Evolutionary conservation across 2,329 filamentous ascomycete species (phyloP).

Genomic region (Pezizomycotina sp.): DNA sequence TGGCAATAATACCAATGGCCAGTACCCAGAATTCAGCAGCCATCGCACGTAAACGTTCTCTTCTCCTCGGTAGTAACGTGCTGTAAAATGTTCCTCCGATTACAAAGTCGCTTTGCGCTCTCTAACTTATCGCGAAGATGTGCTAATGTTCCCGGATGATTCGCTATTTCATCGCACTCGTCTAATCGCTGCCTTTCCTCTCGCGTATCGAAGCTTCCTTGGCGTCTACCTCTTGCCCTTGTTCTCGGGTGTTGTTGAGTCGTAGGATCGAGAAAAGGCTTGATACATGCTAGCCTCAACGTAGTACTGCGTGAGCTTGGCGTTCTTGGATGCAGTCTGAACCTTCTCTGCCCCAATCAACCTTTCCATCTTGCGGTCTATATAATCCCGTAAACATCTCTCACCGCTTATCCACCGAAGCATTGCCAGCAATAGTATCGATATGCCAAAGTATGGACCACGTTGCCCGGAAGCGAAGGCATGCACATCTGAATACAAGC

Average conservation of each 20-base stretch:
- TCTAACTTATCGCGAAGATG: slow-evolving; percentile 34
- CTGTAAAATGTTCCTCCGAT: slow-evolving; percentile 34
- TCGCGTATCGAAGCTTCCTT: slow-evolving; percentile 2
- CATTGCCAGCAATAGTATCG: slow-evolving; percentile 1
- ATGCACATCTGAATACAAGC: slow-evolving; percentile 7
- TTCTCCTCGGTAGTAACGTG: slow-evolving; percentile 37
- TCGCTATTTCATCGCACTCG: slow-evolving; percentile 9
- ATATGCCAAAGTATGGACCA: slow-evolving; percentile 7
- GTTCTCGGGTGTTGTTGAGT: neutral
- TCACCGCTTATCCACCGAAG: too few species aligned
- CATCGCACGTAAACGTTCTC: slow-evolving; percentile 39
- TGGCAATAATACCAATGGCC: slow-evolving; percentile 47
- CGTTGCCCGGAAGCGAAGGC: slow-evolving; percentile 4
- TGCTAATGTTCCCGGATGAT: slow-evolving; percentile 17
- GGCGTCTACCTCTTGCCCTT: neutral
- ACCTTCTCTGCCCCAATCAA: too few species aligned
- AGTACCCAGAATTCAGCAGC: slow-evolving; percentile 35
- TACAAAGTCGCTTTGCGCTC: slow-evolving; percentile 34
- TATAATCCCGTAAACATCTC: too few species aligned
- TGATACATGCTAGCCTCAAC: slow-evolving; percentile 11
- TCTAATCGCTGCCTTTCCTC: slow-evolving; percentile 8
- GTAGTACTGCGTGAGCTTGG: too few species aligned
- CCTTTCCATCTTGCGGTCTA: too few species aligned
- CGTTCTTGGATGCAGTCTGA: too few species aligned
- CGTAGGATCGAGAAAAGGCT: slow-evolving; percentile 4